Evolutionary conservation across 805 yeast genomes (phyloP).

Genomic region (Zygotorulaspora danielsina): DNA sequence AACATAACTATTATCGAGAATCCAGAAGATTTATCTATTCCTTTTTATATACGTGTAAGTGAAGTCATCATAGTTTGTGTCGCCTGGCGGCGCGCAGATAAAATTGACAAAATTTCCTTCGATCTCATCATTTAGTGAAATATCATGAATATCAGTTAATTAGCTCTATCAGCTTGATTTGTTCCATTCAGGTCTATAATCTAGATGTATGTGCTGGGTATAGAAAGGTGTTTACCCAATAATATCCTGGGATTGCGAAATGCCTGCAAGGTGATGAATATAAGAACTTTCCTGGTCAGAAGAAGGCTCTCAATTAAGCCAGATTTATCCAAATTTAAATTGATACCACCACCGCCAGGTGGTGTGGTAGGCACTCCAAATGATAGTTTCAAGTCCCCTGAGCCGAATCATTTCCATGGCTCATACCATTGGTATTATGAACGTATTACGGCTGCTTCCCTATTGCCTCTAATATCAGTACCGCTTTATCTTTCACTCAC

Average conservation of each 20-base stretch:
- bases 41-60: background rate
- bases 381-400: slow-evolving; percentile 64
- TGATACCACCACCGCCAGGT: slow-evolving; percentile 70
- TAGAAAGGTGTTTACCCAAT: background rate
- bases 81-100: slow-evolving; percentile 8
- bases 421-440: slow-evolving; percentile 74
- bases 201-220: background rate
- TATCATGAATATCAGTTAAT: background rate
- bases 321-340: slow-evolving; percentile 36
- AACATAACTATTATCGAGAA: no score
- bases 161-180: no score
- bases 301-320: slow-evolving; percentile 27
- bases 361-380: slow-evolving; percentile 66
- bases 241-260: background rate
- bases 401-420: slow-evolving; percentile 54
- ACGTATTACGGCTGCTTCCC: slow-evolving; percentile 52
- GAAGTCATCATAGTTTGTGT: slow-evolving; percentile 4
- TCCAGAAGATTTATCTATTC: no score
- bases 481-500: slow-evolving; percentile 47
- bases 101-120: slow-evolving; percentile 1
- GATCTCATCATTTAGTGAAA: background rate
- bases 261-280: background rate
- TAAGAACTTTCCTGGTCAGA: background rate
- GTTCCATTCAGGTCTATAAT: no score
- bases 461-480: slow-evolving; percentile 59